phyloP scores from a whole-genome alignment of 208 protist species.

The Kentomonas sorsogonicus region DNA sequence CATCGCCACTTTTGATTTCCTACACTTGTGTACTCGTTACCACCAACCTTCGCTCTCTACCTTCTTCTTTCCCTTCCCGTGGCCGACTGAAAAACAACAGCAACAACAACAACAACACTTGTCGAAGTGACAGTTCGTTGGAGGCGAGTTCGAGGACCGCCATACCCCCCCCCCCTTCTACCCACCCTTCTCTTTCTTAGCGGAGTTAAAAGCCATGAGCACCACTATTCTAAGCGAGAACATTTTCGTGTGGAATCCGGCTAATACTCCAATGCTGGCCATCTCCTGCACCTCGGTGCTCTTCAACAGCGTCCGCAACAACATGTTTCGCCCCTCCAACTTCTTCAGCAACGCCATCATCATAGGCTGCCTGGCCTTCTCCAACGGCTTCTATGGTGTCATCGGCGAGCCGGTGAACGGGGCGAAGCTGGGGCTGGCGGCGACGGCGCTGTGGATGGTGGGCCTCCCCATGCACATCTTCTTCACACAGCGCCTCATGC shows the following conservation, averaged over 20 bases:
- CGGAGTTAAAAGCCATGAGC: too few species aligned
- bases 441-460: slow-evolving; percentile 42
- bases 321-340: slow-evolving; percentile 47
- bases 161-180: too few species aligned
- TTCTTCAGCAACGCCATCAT: slow-evolving; percentile 58
- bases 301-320: slow-evolving; percentile 73
- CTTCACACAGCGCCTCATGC: slow-evolving; percentile 70
- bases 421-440: slow-evolving; percentile 52
- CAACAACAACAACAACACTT: too few species aligned
- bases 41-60: too few species aligned
- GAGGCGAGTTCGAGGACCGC: too few species aligned
- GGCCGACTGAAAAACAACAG: too few species aligned
- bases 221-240: too few species aligned
- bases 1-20: too few species aligned
- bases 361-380: slow-evolving; percentile 38
- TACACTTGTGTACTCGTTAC: too few species aligned
- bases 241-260: slow-evolving; percentile 27
- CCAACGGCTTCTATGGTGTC: slow-evolving; percentile 29
- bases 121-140: too few species aligned
- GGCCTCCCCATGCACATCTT: slow-evolving; percentile 37
- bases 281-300: slow-evolving; percentile 43
- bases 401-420: slow-evolving; percentile 38
- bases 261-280: slow-evolving; percentile 68
- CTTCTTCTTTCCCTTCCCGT: too few species aligned
- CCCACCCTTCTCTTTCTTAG: too few species aligned